Conservation (phyloP, 371 early-diverging fungal species). For the Fennellomyces sp. region DNA sequence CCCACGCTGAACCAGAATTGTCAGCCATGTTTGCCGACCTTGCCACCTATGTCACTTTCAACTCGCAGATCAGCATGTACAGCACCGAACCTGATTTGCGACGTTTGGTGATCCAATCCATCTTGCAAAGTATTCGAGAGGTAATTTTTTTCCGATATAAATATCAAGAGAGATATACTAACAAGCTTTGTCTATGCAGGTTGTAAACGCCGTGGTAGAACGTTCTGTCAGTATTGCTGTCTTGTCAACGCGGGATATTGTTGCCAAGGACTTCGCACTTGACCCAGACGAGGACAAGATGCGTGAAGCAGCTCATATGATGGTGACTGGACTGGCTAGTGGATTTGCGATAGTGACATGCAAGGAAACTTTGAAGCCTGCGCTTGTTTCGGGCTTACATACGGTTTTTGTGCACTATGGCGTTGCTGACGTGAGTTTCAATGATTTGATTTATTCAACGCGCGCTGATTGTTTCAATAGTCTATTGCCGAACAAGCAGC, state of each 20-base stretch:
- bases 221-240: slow-evolving; percentile 92
- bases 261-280: slow-evolving; percentile 92
- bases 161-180: background rate
- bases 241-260: slow-evolving; percentile 87
- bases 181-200: slow-evolving; percentile 26
- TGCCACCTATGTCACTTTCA: slow-evolving; percentile 71
- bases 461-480: slow-evolving; percentile 16
- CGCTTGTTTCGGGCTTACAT: slow-evolving; percentile 80
- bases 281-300: slow-evolving; percentile 93
- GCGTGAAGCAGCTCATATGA: slow-evolving; percentile 90
- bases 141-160: slow-evolving; percentile 14
- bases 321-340: slow-evolving; percentile 85
- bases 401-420: slow-evolving; percentile 82
- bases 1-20: background rate
- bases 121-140: slow-evolving; percentile 90
- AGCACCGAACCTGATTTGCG: slow-evolving; percentile 79
- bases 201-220: slow-evolving; percentile 87
- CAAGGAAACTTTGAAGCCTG: slow-evolving; percentile 91
- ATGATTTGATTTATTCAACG: background rate
- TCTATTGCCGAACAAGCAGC: slow-evolving; percentile 82
- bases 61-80: slow-evolving; percentile 74
- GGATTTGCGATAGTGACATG: slow-evolving; percentile 90
- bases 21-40: slow-evolving; percentile 43
- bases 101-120: slow-evolving; percentile 83
- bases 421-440: slow-evolving; percentile 68